Evolutionary conservation across 257 asterid species (phyloP).

Genomic region (Solanum tarapatanum): DNA sequence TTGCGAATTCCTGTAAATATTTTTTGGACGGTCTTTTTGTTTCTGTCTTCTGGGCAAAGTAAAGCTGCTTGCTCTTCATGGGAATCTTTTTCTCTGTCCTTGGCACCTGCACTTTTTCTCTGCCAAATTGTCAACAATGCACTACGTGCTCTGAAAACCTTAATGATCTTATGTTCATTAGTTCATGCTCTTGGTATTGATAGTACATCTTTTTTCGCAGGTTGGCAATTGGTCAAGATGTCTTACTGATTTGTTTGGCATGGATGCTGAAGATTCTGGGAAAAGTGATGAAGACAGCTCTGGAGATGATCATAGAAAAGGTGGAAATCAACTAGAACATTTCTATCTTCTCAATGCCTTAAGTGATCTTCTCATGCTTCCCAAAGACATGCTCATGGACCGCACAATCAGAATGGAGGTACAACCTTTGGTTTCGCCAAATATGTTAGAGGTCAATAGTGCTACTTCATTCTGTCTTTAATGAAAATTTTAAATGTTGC

Average conservation of each 20-base stretch:
- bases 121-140: neutral
- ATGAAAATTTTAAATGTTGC: neutral
- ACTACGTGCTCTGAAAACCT: neutral
- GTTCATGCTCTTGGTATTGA: neutral
- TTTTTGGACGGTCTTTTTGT: neutral
- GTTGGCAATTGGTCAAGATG: conserved; percentile 92
- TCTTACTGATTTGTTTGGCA: conserved; percentile 49
- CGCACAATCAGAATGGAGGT: conserved; percentile 80
- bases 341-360: conserved; percentile 70
- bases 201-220: conserved; percentile 18
- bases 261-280: conserved; percentile 21
- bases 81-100: neutral
- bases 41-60: neutral
- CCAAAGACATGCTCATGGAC: conserved; percentile 92
- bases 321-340: conserved; percentile 32
- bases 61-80: neutral
- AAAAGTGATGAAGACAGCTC: conserved; percentile 12
- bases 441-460: neutral
- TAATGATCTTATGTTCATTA: neutral
- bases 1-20: neutral
- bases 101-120: neutral
- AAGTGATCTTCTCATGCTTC: conserved; percentile 97
- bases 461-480: neutral
- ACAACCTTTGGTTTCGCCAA: neutral
- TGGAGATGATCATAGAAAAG: conserved; percentile 19